Percentiles rank a stretch among this genome's conserved stretches.
phyloP scores from a whole-genome alignment of 78 protist genomes.

The Dictyostelium citrinum region DNA sequence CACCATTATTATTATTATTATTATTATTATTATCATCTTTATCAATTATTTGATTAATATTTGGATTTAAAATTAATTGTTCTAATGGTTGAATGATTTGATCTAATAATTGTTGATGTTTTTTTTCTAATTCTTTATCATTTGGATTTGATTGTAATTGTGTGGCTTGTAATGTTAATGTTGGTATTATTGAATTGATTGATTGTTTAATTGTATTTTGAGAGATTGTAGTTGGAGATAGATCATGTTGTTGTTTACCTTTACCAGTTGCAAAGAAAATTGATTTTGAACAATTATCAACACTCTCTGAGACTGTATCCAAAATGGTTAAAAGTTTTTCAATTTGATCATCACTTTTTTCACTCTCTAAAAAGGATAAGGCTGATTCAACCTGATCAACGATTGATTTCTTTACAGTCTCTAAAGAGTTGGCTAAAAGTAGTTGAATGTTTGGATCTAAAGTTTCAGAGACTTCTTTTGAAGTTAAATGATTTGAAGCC shows the following conservation, averaged over 20 bases:
- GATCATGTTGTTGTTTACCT: background rate
- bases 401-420: conserved; percentile 5
- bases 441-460: background rate
- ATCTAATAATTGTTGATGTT: background rate
- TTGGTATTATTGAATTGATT: conserved; percentile 24
- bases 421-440: background rate
- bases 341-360: background rate
- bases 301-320: conserved; percentile 48
- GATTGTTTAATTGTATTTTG: conserved; percentile 7
- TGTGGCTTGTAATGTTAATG: background rate
- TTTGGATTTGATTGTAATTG: conserved; percentile 13
- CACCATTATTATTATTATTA: background rate
- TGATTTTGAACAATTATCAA: background rate
- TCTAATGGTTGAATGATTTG: conserved; percentile 27
- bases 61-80: background rate
- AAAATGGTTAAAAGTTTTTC: background rate
- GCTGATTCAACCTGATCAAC: conserved; percentile 42
- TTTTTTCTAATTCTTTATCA: background rate
- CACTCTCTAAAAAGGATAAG: background rate
- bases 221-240: background rate
- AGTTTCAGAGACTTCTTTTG: background rate
- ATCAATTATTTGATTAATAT: background rate
- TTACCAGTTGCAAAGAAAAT: conserved; percentile 12
- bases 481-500: background rate
- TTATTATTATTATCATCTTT: background rate